Evolutionary conservation across 2,329 filamentous ascomycete species (phyloP).

Genomic region (Cyclaneusma minus): DNA sequence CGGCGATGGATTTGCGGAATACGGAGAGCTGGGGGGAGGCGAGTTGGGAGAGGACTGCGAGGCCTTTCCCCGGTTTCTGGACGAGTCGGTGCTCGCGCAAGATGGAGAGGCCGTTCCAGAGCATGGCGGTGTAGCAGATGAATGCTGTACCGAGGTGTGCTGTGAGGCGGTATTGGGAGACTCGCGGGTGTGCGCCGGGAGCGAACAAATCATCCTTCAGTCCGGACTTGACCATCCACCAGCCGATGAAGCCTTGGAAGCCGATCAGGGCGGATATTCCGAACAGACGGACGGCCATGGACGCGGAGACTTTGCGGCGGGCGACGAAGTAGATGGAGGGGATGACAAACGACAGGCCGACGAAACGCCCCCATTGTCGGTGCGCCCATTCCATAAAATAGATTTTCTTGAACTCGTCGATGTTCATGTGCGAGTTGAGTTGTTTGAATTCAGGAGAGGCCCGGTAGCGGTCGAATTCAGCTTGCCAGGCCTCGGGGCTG

Average conservation of each 20-base stretch:
- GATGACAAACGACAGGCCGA: slow-evolving; percentile 78
- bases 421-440: slow-evolving; percentile 82
- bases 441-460: slow-evolving; percentile 84
- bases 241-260: slow-evolving; percentile 88
- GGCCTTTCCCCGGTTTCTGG: slow-evolving; percentile 45
- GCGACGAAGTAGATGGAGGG: slow-evolving; percentile 82
- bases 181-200: slow-evolving; percentile 76
- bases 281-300: slow-evolving; percentile 61
- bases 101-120: slow-evolving; percentile 74
- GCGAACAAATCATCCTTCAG: slow-evolving; percentile 92
- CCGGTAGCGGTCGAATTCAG: slow-evolving; percentile 85
- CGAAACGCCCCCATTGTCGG: slow-evolving; percentile 81
- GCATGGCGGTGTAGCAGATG: slow-evolving; percentile 85
- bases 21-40: slow-evolving; percentile 49
- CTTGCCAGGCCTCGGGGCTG: slow-evolving; percentile 69
- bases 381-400: slow-evolving; percentile 99
- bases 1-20: slow-evolving; percentile 60
- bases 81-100: slow-evolving; percentile 64
- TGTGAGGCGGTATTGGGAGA: slow-evolving; percentile 86
- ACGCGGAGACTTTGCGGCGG: slow-evolving; percentile 58
- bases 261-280: slow-evolving; percentile 84
- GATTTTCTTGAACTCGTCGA: slow-evolving; percentile 93
- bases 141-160: slow-evolving; percentile 86
- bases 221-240: slow-evolving; percentile 99
- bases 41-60: slow-evolving; percentile 44